These are phyloP conservation scores for Capsella rubella DNA, from an alignment of 441 rosid genomes.

Conservation along the genomic window DNA sequence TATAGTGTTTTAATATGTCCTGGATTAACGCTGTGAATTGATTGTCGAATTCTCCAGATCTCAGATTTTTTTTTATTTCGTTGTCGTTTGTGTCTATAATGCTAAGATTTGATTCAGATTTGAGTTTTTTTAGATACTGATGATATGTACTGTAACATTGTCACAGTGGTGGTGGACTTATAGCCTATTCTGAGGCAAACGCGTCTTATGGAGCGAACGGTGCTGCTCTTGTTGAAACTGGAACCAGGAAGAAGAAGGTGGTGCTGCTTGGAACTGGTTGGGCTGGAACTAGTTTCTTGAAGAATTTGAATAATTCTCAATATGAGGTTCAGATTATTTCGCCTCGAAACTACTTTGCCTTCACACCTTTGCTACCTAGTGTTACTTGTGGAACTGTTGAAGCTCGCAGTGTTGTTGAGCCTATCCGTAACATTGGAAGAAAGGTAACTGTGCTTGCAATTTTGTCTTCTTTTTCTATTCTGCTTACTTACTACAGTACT, in stretches of 20 bases:
- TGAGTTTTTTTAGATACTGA: slow-evolving; percentile 38
- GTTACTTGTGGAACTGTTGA: slow-evolving; percentile 98
- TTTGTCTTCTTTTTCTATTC: background rate
- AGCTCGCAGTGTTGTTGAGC: slow-evolving; percentile 56
- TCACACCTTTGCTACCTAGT: slow-evolving; percentile 49
- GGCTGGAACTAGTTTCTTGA: slow-evolving; percentile 96
- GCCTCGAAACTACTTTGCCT: slow-evolving; percentile 96
- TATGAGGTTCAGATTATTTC: slow-evolving; percentile 93
- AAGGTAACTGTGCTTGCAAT: slow-evolving; percentile 56
- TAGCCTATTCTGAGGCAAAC: slow-evolving; percentile 80
- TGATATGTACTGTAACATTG: background rate
- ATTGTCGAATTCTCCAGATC: slow-evolving; percentile 29
- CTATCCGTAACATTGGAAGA: slow-evolving; percentile 83
- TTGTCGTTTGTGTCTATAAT: slow-evolving; percentile 13
- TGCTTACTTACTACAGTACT: background rate
- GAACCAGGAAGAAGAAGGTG: slow-evolving; percentile 81
- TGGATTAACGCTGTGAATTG: background rate
- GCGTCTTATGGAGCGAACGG: slow-evolving; percentile 42
- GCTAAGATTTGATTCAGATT: slow-evolving; percentile 47
- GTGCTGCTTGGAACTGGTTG: slow-evolving; percentile 98
- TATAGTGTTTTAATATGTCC: slow-evolving; percentile 10
- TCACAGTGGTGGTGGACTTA: slow-evolving; percentile 84
- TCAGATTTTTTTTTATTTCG: slow-evolving; percentile 18
- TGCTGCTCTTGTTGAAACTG: slow-evolving; percentile 45
- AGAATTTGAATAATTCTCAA: slow-evolving; percentile 61